Conservation (phyloP, 192 early-diverging fungal genomes). For the Kickxella alabastrina region DNA sequence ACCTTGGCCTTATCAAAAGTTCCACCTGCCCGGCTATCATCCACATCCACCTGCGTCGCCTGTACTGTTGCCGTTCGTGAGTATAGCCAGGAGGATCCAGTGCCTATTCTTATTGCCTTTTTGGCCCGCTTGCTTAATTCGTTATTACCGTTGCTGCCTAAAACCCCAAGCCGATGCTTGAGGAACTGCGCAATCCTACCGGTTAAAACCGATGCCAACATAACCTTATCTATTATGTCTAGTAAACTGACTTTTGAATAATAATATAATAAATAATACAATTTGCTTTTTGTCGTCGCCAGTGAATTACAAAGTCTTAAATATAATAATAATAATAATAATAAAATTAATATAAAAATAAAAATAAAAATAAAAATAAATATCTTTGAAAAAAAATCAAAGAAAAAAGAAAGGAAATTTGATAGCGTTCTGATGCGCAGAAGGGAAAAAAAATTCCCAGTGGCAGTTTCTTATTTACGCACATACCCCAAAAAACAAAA, state of each 20-base stretch:
- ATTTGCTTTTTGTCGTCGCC: no score
- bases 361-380: background rate
- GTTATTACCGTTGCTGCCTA: constrained; percentile 12
- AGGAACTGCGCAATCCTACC: constrained; percentile 27
- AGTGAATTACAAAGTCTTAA: no score
- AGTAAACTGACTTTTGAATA: no score
- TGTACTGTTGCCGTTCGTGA: no score
- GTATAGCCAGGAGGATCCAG: constrained; percentile 13
- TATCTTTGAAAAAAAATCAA: background rate
- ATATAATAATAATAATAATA: constrained; percentile 9
- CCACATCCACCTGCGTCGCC: no score
- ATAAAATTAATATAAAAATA: background rate
- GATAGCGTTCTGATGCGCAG: background rate
- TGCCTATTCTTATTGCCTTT: no score
- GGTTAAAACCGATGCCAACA: constrained; percentile 33
- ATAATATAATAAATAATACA: no score
- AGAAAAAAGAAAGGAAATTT: background rate
- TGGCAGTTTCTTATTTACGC: no score
- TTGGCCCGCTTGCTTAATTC: no score
- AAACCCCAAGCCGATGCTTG: constrained; percentile 16
- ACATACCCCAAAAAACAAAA: no score
- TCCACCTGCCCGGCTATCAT: no score
- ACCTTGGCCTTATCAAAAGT: constrained; percentile 23
- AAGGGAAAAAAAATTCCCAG: background rate
- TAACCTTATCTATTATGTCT: no score